These are phyloP conservation scores for Penicillium longicatenatum DNA, from an alignment of 495 filamentous ascomycete genomes.

Conservation along the genomic window DNA sequence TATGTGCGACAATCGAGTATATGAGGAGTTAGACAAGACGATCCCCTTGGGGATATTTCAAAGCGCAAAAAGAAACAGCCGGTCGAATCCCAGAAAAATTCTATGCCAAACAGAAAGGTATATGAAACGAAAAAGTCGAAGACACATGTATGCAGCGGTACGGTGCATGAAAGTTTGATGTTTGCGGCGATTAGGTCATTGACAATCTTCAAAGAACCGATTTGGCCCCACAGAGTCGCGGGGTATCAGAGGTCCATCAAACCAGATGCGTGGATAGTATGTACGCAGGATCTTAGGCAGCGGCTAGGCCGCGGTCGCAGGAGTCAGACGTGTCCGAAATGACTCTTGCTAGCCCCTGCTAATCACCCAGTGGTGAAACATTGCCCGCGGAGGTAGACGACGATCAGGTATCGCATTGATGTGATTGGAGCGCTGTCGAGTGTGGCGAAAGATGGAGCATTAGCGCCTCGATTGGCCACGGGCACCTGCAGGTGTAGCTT, in stretches of 20 bases:
- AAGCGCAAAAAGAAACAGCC: neutral
- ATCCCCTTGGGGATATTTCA: neutral
- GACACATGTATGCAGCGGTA: neutral
- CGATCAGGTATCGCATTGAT: conserved; percentile 5
- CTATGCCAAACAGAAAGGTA: conserved; percentile 17
- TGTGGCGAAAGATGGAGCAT: conserved; percentile 13
- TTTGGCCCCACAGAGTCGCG: neutral
- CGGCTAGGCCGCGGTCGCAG: conserved; percentile 21
- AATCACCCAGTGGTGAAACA: conserved; percentile 15
- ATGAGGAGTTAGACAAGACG: neutral
- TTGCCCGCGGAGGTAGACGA: conserved; percentile 6
- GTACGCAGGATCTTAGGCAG: conserved; percentile 11
- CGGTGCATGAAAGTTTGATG: neutral
- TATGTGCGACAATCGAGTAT: conserved; percentile 15
- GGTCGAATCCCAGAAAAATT: neutral
- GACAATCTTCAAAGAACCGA: neutral
- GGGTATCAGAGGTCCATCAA: conserved; percentile 1
- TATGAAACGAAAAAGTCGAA: conserved; percentile 2
- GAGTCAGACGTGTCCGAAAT: conserved; percentile 9
- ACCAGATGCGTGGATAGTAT: neutral
- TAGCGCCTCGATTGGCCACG: conserved; percentile 19
- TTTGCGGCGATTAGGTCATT: neutral
- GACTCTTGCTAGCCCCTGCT: conserved; percentile 9
- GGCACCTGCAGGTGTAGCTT: conserved; percentile 26
- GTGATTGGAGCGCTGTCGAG: conserved; percentile 24